phyloP scores from a whole-genome alignment of 2,329 filamentous ascomycete species.

The Calonectria naviculata region DNA sequence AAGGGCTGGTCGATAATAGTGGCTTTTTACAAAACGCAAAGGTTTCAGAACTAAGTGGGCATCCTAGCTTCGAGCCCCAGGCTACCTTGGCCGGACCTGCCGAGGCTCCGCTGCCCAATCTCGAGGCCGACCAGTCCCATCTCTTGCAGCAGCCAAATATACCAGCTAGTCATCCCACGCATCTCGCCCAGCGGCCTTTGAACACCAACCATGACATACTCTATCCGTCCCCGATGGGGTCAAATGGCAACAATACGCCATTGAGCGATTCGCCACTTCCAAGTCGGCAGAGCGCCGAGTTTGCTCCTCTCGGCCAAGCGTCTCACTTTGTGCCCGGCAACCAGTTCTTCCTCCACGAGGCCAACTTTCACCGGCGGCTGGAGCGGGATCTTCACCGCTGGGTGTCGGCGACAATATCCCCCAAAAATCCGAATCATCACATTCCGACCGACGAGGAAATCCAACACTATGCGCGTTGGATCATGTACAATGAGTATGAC shows the following conservation, averaged over 20 bases:
- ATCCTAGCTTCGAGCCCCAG: background rate
- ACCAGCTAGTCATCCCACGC: background rate
- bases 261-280: background rate
- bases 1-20: background rate
- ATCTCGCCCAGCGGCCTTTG: background rate
- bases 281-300: background rate
- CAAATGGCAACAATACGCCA: background rate
- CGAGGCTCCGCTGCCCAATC: background rate
- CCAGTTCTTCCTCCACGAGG: slow-evolving; percentile 35
- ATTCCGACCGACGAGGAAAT: slow-evolving; percentile 39
- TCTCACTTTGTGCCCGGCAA: background rate
- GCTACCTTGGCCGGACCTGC: background rate
- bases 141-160: background rate
- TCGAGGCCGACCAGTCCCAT: background rate
- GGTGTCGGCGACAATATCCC: slow-evolving; percentile 39
- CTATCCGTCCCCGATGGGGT: background rate
- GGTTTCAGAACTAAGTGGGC: background rate
- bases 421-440: slow-evolving; percentile 35
- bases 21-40: background rate
- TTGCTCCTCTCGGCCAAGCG: background rate
- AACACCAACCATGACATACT: background rate
- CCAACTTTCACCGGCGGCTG: slow-evolving; percentile 38
- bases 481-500: slow-evolving; percentile 40
- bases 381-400: slow-evolving; percentile 35
- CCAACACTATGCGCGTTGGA: slow-evolving; percentile 41